Evolutionary conservation across 2,329 filamentous ascomycete species (phyloP).

Genomic region (Blastomyces emzantsi): DNA sequence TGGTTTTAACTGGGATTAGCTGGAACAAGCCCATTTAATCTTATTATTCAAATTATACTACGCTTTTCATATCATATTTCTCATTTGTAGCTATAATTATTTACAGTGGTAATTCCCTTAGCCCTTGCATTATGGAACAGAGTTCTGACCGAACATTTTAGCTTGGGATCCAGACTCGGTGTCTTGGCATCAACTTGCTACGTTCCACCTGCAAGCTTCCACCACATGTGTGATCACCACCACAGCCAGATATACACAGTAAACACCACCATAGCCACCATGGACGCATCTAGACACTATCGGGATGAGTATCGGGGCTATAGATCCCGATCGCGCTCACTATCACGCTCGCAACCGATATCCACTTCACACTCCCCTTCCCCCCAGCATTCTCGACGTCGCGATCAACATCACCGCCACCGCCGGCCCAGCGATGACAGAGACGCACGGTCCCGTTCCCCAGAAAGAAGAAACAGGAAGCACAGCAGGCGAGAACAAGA

Average conservation of each 20-base stretch:
- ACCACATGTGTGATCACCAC: background rate
- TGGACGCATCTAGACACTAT: slow-evolving; percentile 3
- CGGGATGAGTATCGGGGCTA: slow-evolving; percentile 1
- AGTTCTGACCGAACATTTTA: background rate
- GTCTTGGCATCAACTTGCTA: background rate
- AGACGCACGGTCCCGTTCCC: slow-evolving; percentile 15
- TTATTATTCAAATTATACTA: background rate
- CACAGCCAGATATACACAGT: background rate
- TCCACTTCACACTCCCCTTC: slow-evolving; percentile 31
- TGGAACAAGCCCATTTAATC: background rate
- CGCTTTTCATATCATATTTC: background rate
- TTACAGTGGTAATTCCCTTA: background rate
- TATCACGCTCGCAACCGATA: slow-evolving; percentile 23
- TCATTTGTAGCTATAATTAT: background rate
- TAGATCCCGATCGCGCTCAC: slow-evolving; percentile 12
- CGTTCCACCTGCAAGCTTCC: background rate
- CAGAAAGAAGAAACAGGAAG: slow-evolving; percentile 6
- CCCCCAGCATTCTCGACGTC: slow-evolving; percentile 18
- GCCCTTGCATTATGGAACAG: background rate
- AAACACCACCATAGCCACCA: background rate
- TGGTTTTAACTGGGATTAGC: background rate
- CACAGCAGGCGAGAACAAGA: slow-evolving; percentile 11
- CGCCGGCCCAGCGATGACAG: slow-evolving; percentile 16
- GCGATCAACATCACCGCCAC: slow-evolving; percentile 29
- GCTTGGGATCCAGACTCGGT: background rate